Percentiles rank a stretch among this genome's conserved stretches.
Evolutionary conservation across 2,329 filamentous ascomycete species (phyloP).

Genomic region (Stachybotrys echinatus): DNA sequence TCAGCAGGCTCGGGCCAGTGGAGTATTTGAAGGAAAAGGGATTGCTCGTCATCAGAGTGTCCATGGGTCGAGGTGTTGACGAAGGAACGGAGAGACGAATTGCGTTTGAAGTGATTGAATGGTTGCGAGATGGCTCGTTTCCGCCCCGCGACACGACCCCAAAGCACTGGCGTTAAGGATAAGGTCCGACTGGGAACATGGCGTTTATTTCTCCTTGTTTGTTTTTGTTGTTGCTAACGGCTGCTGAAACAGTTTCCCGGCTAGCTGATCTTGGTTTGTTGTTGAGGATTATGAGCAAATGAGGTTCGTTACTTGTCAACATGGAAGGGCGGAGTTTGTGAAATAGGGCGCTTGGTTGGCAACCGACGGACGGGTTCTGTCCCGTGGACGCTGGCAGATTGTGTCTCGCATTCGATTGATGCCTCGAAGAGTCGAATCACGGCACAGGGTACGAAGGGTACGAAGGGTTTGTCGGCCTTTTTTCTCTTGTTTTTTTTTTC

Average conservation of each 20-base stretch:
- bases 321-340: not conserved
- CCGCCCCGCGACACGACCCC: slow-evolving; percentile 20
- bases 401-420: not conserved
- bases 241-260: not conserved
- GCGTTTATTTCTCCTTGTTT: too few relatives aligned
- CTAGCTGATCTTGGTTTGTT: not conserved
- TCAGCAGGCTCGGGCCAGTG: slow-evolving; percentile 38
- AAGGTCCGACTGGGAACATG: not conserved
- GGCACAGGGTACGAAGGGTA: not conserved
- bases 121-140: slow-evolving; percentile 51
- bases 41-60: slow-evolving; percentile 50
- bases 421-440: not conserved
- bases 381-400: too few relatives aligned
- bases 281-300: not conserved
- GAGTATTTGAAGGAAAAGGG: slow-evolving; percentile 49
- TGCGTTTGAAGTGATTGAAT: slow-evolving; percentile 85
- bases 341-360: not conserved
- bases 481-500: too few relatives aligned
- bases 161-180: slow-evolving; percentile 12
- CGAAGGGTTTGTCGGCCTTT: not conserved
- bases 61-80: slow-evolving; percentile 42
- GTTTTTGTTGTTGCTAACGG: too few relatives aligned
- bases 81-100: slow-evolving; percentile 69
- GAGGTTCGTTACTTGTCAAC: not conserved
- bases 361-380: too few relatives aligned